Conservation (phyloP, 1,284 basidiomycete genomes). For the Boletus austroedulis region DNA sequence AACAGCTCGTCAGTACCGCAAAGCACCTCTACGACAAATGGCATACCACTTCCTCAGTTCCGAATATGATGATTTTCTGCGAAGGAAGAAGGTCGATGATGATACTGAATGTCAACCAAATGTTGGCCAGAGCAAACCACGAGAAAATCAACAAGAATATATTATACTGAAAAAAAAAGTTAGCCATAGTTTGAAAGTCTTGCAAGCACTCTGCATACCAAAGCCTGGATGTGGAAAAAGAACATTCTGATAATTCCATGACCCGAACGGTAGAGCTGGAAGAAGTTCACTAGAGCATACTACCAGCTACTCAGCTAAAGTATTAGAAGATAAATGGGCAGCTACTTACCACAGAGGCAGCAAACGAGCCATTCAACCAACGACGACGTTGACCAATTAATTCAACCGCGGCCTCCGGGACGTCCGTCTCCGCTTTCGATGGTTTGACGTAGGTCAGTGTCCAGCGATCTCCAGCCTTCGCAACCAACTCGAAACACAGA, state of each 20-base stretch:
- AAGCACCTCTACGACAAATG: background rate
- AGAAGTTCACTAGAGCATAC: conserved; percentile 95
- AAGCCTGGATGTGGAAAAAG: conserved; percentile 90
- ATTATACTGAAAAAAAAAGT: conserved; percentile 55
- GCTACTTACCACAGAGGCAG: conserved; percentile 81
- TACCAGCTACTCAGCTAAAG: conserved; percentile 27
- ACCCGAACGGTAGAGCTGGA: conserved; percentile 81
- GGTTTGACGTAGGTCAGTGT: conserved; percentile 93
- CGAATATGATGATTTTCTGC: conserved; percentile 67
- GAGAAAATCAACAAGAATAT: conserved; percentile 80
- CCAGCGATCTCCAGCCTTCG: conserved; percentile 86
- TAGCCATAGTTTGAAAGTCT: background rate
- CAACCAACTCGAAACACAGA: conserved; percentile 94
- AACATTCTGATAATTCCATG: conserved; percentile 88
- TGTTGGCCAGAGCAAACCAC: conserved; percentile 90
- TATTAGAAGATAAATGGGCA: background rate
- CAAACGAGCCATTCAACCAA: conserved; percentile 97
- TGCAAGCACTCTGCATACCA: conserved; percentile 48
- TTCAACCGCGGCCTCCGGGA: conserved; percentile 86
- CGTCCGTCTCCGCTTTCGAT: conserved; percentile 93
- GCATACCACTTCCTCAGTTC: conserved; percentile 60
- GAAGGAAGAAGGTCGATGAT: conserved; percentile 86
- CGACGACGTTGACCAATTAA: conserved; percentile 94
- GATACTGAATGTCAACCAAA: conserved; percentile 96
- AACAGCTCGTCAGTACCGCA: conserved; percentile 12